Conservation (phyloP, 257 asterid species). For the Solanum neorickii region DNA sequence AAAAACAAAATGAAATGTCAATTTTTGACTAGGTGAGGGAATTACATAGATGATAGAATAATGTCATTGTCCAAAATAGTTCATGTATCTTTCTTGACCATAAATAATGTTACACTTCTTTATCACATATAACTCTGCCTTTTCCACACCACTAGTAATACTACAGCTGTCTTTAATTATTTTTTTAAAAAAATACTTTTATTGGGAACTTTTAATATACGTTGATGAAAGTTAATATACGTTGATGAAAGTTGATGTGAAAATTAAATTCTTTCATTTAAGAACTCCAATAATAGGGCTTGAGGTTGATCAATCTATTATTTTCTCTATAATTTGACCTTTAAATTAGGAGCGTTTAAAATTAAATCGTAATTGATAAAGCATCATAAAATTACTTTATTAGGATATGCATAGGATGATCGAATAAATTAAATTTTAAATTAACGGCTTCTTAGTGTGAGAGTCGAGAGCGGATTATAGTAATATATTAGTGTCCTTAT, state of each 20-base stretch:
- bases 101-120: background rate
- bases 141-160: background rate
- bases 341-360: too few relatives aligned
- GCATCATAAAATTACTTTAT: too few relatives aligned
- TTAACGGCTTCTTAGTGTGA: too few relatives aligned
- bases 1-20: background rate
- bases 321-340: background rate
- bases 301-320: background rate
- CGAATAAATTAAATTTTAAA: too few relatives aligned
- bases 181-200: background rate
- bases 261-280: background rate
- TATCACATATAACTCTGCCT: background rate
- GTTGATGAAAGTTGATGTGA: background rate
- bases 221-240: background rate
- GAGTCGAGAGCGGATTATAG: too few relatives aligned
- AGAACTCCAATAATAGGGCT: background rate
- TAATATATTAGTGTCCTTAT: too few relatives aligned
- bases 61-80: background rate
- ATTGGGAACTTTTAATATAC: background rate
- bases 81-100: background rate
- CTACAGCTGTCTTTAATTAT: background rate
- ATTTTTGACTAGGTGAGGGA: background rate
- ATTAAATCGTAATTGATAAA: too few relatives aligned
- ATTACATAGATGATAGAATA: background rate
- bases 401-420: too few relatives aligned